These are phyloP conservation scores for Colletotrichum ledebouriae DNA, from an alignment of 2,329 filamentous ascomycete genomes.

Conservation along the genomic window DNA sequence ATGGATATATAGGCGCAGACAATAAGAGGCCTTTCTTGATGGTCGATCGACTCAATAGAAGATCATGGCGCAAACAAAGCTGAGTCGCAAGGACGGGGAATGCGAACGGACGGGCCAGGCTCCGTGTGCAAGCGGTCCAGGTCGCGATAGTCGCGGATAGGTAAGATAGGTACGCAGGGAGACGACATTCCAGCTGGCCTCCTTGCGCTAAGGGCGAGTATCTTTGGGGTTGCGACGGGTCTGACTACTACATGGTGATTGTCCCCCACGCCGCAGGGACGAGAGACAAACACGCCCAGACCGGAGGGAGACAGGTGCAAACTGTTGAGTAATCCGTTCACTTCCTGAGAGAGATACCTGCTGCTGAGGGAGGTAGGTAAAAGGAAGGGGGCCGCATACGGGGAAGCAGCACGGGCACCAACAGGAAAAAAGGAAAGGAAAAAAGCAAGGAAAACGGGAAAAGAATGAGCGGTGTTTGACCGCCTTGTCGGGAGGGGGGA, in stretches of 20 bases:
- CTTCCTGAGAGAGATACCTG: too few relatives aligned
- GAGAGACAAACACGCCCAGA: slow-evolving; percentile 17
- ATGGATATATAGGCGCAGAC: slow-evolving; percentile 29
- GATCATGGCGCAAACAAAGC: slow-evolving; percentile 38
- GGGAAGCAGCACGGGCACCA: slow-evolving; percentile 35
- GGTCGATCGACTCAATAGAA: not conserved
- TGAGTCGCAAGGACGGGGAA: slow-evolving; percentile 27
- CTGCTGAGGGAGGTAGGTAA: not conserved
- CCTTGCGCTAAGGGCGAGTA: not conserved
- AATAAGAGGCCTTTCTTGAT: slow-evolving; percentile 4
- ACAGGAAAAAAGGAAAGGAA: not conserved
- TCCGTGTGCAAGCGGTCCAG: slow-evolving; percentile 30
- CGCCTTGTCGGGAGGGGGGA: slow-evolving; percentile 30
- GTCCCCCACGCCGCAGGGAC: slow-evolving; percentile 36
- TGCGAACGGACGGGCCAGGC: slow-evolving; percentile 35
- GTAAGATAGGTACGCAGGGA: slow-evolving; percentile 28
- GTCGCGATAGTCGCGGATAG: slow-evolving; percentile 14
- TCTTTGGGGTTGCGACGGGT: not conserved
- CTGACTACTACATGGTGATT: not conserved
- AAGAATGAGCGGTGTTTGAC: slow-evolving; percentile 43
- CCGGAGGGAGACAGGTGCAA: slow-evolving; percentile 4
- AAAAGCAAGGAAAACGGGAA: slow-evolving; percentile 31
- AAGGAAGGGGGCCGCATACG: slow-evolving; percentile 28
- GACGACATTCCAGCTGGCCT: slow-evolving; percentile 31
- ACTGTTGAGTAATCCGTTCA: not conserved